Conservation (phyloP, 2,329 filamentous ascomycete species). For the Fusarium nisikadoi region DNA sequence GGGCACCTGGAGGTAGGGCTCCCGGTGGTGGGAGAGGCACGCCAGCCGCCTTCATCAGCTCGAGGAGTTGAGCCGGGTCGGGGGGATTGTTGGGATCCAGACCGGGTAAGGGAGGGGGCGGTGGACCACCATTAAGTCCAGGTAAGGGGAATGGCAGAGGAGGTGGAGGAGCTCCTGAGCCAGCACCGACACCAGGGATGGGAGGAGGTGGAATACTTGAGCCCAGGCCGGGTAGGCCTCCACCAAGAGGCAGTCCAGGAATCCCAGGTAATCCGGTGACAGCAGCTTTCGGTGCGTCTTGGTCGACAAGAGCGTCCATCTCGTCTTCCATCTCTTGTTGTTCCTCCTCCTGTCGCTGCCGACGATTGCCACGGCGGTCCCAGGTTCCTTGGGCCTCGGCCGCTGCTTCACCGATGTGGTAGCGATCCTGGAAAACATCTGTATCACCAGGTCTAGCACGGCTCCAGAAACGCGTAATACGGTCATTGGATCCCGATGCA, state of each 20-base stretch:
- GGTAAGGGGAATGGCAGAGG: slow-evolving; percentile 67
- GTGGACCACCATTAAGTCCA: slow-evolving; percentile 56
- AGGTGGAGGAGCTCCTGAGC: slow-evolving; percentile 54
- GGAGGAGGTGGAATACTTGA: slow-evolving; percentile 56
- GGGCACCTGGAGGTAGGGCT: slow-evolving; percentile 54
- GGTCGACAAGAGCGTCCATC: slow-evolving; percentile 90
- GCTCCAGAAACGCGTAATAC: slow-evolving; percentile 97
- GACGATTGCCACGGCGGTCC: slow-evolving; percentile 81
- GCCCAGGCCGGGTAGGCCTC: slow-evolving; percentile 55
- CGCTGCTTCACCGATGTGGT: slow-evolving; percentile 93
- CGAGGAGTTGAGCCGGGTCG: slow-evolving; percentile 69
- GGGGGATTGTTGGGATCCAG: slow-evolving; percentile 69
- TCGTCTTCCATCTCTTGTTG: slow-evolving; percentile 95
- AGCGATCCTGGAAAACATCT: slow-evolving; percentile 88
- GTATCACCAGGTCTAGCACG: slow-evolving; percentile 87
- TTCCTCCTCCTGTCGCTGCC: slow-evolving; percentile 88
- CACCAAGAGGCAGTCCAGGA: slow-evolving; percentile 66
- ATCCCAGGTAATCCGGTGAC: slow-evolving; percentile 61
- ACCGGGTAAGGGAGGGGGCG: slow-evolving; percentile 63
- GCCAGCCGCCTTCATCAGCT: slow-evolving; percentile 73
- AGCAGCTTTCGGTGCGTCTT: slow-evolving; percentile 70
- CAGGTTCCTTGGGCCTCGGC: slow-evolving; percentile 96
- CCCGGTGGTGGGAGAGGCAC: slow-evolving; percentile 68
- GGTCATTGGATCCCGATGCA: slow-evolving; percentile 94
- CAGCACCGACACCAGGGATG: slow-evolving; percentile 62